phyloP scores from a whole-genome alignment of 768 basidiomycete species.

The Pulveroboletus frians region DNA sequence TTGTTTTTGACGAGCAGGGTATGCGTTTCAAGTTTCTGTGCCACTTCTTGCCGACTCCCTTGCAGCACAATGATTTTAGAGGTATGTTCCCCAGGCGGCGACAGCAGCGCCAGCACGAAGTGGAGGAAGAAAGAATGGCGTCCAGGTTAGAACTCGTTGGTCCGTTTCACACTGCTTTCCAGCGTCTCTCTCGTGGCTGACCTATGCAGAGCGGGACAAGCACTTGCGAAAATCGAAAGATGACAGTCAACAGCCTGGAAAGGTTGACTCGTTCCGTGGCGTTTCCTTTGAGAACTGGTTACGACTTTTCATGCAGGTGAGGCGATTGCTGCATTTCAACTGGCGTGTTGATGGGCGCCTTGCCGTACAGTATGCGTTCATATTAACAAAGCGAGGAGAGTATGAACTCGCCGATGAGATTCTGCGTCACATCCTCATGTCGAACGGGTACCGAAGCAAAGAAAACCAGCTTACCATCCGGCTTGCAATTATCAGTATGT shows the following conservation, averaged over 20 bases:
- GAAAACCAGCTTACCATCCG: slow-evolving; percentile 66
- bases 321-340: not conserved
- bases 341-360: slow-evolving; percentile 2
- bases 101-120: slow-evolving; percentile 12
- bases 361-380: slow-evolving; percentile 61
- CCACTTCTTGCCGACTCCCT: slow-evolving; percentile 2
- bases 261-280: slow-evolving; percentile 70
- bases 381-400: slow-evolving; percentile 57
- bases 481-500: slow-evolving; percentile 66
- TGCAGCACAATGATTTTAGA: slow-evolving; percentile 18
- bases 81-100: slow-evolving; percentile 18
- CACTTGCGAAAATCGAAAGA: slow-evolving; percentile 45
- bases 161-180: not conserved
- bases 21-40: slow-evolving; percentile 29
- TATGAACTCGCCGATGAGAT: slow-evolving; percentile 69
- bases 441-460: slow-evolving; percentile 64
- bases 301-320: slow-evolving; percentile 76
- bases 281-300: slow-evolving; percentile 83
- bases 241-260: slow-evolving; percentile 36
- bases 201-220: slow-evolving; percentile 21
- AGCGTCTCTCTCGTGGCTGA: not conserved
- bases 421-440: slow-evolving; percentile 65
- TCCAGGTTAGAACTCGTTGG: slow-evolving; percentile 67
- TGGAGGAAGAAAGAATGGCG: slow-evolving; percentile 37
- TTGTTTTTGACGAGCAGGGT: slow-evolving; percentile 79